Evolutionary conservation across 805 yeast genomes (phyloP).

Genomic region (Saturnispora hagleri): DNA sequence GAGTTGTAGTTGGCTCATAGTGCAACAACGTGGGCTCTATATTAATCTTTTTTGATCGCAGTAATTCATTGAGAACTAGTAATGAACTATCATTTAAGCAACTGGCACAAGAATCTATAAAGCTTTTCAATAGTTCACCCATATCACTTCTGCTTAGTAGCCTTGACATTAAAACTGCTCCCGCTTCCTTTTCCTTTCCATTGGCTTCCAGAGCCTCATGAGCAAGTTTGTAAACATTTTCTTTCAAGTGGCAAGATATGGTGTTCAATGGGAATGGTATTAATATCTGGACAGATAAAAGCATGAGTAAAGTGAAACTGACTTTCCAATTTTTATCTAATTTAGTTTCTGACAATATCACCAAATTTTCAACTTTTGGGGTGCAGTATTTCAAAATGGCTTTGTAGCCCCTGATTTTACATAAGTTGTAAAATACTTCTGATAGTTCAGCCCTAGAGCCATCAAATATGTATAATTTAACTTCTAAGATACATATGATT

Average conservation of each 20-base stretch:
- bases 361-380: neutral
- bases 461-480: neutral
- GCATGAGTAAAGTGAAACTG: slow-evolving; percentile 45
- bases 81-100: neutral
- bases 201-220: slow-evolving; percentile 30
- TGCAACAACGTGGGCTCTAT: neutral
- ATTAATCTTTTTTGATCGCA: neutral
- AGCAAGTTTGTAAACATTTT: slow-evolving; percentile 30
- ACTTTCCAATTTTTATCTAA: slow-evolving; percentile 4
- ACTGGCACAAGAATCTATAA: slow-evolving; percentile 5
- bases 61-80: neutral
- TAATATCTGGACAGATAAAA: slow-evolving; percentile 64
- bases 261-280: slow-evolving; percentile 59
- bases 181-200: slow-evolving; percentile 51
- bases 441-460: neutral
- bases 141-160: slow-evolving; percentile 43
- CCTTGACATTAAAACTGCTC: slow-evolving; percentile 43
- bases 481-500: neutral
- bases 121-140: slow-evolving; percentile 19
- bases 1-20: neutral
- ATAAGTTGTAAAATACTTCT: neutral
- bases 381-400: neutral
- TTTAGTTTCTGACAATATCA: neutral
- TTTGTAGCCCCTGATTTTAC: slow-evolving; percentile 1
- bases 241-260: slow-evolving; percentile 28